These are phyloP conservation scores for Didymella pomorum DNA, from an alignment of 2,329 filamentous ascomycete species.

Conservation along the genomic window DNA sequence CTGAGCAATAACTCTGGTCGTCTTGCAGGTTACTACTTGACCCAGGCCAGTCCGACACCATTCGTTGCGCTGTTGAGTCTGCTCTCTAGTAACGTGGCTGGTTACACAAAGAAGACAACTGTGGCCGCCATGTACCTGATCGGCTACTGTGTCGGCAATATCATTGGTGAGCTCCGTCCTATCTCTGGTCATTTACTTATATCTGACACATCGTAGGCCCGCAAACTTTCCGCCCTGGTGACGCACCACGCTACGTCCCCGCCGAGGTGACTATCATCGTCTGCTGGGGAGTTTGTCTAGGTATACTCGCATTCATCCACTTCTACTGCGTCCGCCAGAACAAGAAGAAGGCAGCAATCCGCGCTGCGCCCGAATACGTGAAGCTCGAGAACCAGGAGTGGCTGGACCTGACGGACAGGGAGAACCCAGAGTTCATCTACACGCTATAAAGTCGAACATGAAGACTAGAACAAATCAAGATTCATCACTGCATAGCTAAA, in stretches of 20 bases:
- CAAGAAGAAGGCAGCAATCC: constrained; percentile 62
- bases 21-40: constrained; percentile 72
- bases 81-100: constrained; percentile 68
- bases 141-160: constrained; percentile 53
- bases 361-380: constrained; percentile 64
- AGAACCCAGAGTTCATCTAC: constrained; percentile 71
- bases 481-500: neutral
- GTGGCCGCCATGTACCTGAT: constrained; percentile 61
- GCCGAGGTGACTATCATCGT: constrained; percentile 71
- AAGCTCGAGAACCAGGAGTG: constrained; percentile 73
- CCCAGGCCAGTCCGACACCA: constrained; percentile 65
- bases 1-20: constrained; percentile 65
- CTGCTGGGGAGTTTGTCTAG: constrained; percentile 62
- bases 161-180: constrained; percentile 38
- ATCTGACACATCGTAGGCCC: constrained; percentile 50
- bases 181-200: neutral
- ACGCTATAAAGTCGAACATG: constrained; percentile 50
- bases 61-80: constrained; percentile 71
- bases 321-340: constrained; percentile 69
- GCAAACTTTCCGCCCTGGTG: constrained; percentile 40
- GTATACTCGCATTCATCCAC: constrained; percentile 68
- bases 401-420: constrained; percentile 70
- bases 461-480: neutral
- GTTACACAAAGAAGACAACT: constrained; percentile 68
- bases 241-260: constrained; percentile 63